Evolutionary conservation across 2,329 filamentous ascomycete genomes (phyloP).

Genomic region (Scytalidium sp.): DNA sequence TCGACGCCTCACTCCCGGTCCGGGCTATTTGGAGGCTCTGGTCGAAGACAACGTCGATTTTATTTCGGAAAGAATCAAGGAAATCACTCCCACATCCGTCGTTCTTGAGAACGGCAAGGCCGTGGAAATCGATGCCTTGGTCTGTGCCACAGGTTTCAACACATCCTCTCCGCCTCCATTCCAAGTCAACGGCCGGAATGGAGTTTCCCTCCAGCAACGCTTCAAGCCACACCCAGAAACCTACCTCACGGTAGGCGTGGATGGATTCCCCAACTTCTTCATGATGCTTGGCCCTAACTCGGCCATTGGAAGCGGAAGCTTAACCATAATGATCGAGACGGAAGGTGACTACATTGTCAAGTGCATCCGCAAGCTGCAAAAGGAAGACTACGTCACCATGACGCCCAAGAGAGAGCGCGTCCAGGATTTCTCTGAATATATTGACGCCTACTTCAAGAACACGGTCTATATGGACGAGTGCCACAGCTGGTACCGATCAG

Average conservation of each 20-base stretch:
- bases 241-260: conserved; percentile 21
- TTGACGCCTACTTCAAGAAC: conserved; percentile 48
- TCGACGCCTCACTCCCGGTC: conserved; percentile 38
- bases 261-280: conserved; percentile 27
- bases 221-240: conserved; percentile 27
- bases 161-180: conserved; percentile 23
- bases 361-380: conserved; percentile 34
- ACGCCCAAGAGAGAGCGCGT: conserved; percentile 42
- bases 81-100: conserved; percentile 32
- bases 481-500: conserved; percentile 20
- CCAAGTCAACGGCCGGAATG: conserved; percentile 20
- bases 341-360: conserved; percentile 24
- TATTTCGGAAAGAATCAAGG: conserved; percentile 42
- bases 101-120: conserved; percentile 24
- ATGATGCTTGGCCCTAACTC: conserved; percentile 26
- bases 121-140: conserved; percentile 32
- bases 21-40: conserved; percentile 37
- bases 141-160: conserved; percentile 35
- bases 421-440: conserved; percentile 48
- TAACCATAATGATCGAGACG: conserved; percentile 23
- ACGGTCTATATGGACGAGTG: conserved; percentile 46
- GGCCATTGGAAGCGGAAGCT: conserved; percentile 18
- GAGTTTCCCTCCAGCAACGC: conserved; percentile 13
- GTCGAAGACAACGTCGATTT: conserved; percentile 34
- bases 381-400: conserved; percentile 43